phyloP scores from a whole-genome alignment of 106 monocot genomes.

The Phalaenopsis aphrodite region DNA sequence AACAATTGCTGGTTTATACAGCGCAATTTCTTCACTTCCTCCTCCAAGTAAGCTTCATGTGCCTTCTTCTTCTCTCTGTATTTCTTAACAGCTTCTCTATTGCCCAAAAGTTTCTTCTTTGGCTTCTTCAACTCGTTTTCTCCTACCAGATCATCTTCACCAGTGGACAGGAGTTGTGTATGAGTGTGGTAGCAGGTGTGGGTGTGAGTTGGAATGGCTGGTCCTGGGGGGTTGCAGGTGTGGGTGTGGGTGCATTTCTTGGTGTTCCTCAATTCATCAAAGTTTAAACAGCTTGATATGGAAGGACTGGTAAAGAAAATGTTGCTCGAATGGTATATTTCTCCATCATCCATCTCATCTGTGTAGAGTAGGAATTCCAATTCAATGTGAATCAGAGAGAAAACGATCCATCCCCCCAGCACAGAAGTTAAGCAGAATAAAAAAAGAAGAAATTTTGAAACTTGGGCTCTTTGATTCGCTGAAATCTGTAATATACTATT shows the following conservation, averaged over 20 bases:
- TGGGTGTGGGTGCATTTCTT: conserved; percentile 81
- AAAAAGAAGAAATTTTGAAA: too few relatives aligned
- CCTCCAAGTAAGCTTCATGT: conserved; percentile 64
- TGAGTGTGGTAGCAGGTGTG: conserved; percentile 85
- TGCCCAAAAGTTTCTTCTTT: conserved; percentile 43
- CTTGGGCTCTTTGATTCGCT: too few relatives aligned
- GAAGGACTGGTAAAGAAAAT: too few relatives aligned
- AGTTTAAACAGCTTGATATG: conserved; percentile 10
- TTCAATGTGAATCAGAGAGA: too few relatives aligned
- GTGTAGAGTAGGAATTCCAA: too few relatives aligned
- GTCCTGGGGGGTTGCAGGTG: conserved; percentile 72
- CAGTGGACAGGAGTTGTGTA: conserved; percentile 34
- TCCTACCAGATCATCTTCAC: neutral
- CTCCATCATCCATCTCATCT: too few relatives aligned
- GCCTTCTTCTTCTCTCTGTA: conserved; percentile 96
- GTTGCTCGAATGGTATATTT: too few relatives aligned
- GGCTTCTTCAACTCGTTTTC: conserved; percentile 3
- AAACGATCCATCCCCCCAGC: too few relatives aligned
- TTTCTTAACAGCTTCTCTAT: conserved; percentile 79
- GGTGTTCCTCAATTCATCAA: conserved; percentile 55
- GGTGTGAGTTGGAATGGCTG: conserved; percentile 38
- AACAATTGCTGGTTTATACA: conserved; percentile 51
- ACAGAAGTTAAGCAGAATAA: too few relatives aligned
- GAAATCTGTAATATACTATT: too few relatives aligned
- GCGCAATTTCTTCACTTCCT: conserved; percentile 67